Conservation (phyloP, 2,329 filamentous ascomycete genomes). For the Colletotrichum horii region DNA sequence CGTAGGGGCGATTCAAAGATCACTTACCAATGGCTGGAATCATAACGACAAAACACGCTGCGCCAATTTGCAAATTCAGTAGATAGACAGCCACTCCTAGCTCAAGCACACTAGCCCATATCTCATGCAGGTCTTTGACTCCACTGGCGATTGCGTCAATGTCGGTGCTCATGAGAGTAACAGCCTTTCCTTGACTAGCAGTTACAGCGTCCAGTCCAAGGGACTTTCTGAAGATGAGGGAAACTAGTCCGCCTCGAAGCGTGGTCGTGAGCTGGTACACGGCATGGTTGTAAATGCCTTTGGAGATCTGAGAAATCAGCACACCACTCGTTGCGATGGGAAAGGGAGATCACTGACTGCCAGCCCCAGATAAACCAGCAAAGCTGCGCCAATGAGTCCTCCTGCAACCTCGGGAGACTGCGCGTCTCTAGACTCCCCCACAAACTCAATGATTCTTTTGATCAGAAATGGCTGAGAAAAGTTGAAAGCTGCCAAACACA, state of each 20-base stretch:
- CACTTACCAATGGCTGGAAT: constrained; percentile 38
- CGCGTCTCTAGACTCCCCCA: neutral
- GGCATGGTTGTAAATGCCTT: constrained; percentile 19
- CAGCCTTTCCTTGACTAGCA: constrained; percentile 15
- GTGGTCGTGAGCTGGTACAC: constrained; percentile 25
- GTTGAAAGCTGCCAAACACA: constrained; percentile 9
- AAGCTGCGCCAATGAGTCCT: constrained; percentile 18
- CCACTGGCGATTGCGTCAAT: constrained; percentile 18
- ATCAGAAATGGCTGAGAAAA: constrained; percentile 20
- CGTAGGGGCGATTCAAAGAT: constrained; percentile 17
- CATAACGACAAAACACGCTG: constrained; percentile 34
- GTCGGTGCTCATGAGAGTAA: constrained; percentile 23
- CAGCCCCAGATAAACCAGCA: constrained; percentile 25
- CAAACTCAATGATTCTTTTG: constrained; percentile 8
- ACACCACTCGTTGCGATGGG: neutral
- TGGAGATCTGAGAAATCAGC: constrained; percentile 1
- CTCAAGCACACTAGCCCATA: constrained; percentile 25
- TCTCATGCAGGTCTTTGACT: constrained; percentile 22
- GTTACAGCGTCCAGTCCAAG: constrained; percentile 16
- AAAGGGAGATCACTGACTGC: neutral
- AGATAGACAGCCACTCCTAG: constrained; percentile 22
- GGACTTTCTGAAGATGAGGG: constrained; percentile 24
- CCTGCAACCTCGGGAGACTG: neutral
- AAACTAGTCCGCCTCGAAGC: constrained; percentile 24
- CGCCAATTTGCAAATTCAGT: constrained; percentile 23